phyloP scores from a whole-genome alignment of 225 moss, liverwort and hornwort species.

The Thuidium tamariscinum region DNA sequence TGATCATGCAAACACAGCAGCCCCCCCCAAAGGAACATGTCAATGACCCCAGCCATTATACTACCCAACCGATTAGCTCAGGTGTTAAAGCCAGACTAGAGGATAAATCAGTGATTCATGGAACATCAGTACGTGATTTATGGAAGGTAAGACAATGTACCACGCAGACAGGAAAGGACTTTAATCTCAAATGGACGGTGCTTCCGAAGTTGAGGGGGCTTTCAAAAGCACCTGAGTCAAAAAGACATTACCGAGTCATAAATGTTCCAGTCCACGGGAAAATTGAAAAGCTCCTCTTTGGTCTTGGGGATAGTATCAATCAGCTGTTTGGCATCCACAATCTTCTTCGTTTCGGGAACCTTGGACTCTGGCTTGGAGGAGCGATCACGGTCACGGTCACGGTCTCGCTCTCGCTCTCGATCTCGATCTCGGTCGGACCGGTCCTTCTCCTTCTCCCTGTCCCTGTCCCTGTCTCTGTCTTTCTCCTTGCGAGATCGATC shows the following conservation, averaged over 20 bases:
- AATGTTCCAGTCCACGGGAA: constrained; percentile 80
- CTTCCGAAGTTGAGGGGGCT: neutral
- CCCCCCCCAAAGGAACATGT: neutral
- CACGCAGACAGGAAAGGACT: neutral
- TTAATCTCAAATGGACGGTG: neutral
- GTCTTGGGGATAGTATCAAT: constrained; percentile 93
- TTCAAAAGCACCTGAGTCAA: neutral
- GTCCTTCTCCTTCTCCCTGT: constrained; percentile 42
- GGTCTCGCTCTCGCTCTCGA: constrained; percentile 4
- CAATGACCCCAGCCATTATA: neutral
- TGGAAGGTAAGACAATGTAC: neutral
- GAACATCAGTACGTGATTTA: neutral
- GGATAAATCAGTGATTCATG: neutral
- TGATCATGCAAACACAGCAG: neutral
- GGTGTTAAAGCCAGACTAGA: neutral
- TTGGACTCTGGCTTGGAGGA: constrained; percentile 40
- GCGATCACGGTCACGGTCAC: constrained; percentile 25
- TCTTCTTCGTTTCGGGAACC: constrained; percentile 58
- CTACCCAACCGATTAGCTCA: neutral
- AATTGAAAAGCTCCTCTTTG: constrained; percentile 85
- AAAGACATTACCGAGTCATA: constrained; percentile 67
- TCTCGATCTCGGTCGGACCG: constrained; percentile 8
- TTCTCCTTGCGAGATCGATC: constrained; percentile 46
- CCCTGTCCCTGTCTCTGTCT: constrained; percentile 32
- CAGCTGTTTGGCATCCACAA: constrained; percentile 84